Evolutionary conservation across 768 basidiomycete species (phyloP).

Genomic region (Boletales sp.): DNA sequence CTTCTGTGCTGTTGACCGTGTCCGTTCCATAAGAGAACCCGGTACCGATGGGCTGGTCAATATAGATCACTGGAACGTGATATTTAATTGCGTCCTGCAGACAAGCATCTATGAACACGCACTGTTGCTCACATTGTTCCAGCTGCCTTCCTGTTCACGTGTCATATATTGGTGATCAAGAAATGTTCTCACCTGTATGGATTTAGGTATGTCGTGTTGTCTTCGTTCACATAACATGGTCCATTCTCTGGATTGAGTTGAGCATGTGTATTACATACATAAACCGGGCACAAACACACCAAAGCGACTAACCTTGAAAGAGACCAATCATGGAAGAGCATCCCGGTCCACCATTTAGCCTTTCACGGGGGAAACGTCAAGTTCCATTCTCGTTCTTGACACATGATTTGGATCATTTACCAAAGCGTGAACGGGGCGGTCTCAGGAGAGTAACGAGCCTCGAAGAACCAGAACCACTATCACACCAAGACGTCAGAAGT

Average conservation of each 20-base stretch:
- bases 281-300: too few relatives aligned
- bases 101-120: slow-evolving; percentile 14
- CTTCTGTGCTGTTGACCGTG: slow-evolving; percentile 46
- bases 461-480: slow-evolving; percentile 78
- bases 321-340: slow-evolving; percentile 64
- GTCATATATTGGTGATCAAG: not conserved
- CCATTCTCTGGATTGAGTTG: slow-evolving; percentile 46
- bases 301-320: slow-evolving; percentile 47
- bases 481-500: slow-evolving; percentile 1
- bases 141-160: slow-evolving; percentile 35
- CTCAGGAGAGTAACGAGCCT: slow-evolving; percentile 54
- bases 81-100: not conserved
- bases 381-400: not conserved
- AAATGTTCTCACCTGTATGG: slow-evolving; percentile 47
- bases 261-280: too few relatives aligned
- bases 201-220: slow-evolving; percentile 49
- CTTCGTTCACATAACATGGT: slow-evolving; percentile 60
- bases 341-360: slow-evolving; percentile 60
- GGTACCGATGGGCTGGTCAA: slow-evolving; percentile 65
- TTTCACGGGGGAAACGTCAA: slow-evolving; percentile 17
- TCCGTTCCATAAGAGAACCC: slow-evolving; percentile 61
- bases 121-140: slow-evolving; percentile 71
- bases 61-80: slow-evolving; percentile 54
- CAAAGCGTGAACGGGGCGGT: slow-evolving; percentile 66
- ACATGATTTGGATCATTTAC: slow-evolving; percentile 25